Evolutionary conservation across 768 basidiomycete genomes (phyloP).

Genomic region (Hericium alpestre): DNA sequence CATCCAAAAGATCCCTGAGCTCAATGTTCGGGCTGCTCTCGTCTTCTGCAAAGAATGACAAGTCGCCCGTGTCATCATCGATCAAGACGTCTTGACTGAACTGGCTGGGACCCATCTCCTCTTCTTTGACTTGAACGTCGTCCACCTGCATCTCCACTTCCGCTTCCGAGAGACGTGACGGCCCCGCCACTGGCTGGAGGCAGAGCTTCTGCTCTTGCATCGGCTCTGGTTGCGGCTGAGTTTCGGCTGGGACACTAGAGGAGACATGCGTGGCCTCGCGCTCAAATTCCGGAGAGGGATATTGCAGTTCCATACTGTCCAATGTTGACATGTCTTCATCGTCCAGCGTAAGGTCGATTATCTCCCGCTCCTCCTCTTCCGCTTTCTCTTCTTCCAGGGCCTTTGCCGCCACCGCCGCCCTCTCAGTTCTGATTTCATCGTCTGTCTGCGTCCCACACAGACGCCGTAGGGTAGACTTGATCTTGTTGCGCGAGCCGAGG

Average conservation of each 20-base stretch:
- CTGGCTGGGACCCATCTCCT: neutral
- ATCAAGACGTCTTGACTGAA: neutral
- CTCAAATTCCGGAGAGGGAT: neutral
- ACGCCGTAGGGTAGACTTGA: neutral
- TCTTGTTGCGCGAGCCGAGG: slow-evolving; percentile 23
- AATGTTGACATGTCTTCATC: slow-evolving; percentile 28
- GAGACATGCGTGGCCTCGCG: slow-evolving; percentile 1
- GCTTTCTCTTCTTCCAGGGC: neutral
- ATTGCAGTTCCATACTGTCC: slow-evolving; percentile 15
- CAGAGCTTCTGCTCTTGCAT: no score
- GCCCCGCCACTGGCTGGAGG: neutral
- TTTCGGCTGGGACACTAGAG: neutral
- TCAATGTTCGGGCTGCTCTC: slow-evolving; percentile 25
- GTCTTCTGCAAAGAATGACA: slow-evolving; percentile 27
- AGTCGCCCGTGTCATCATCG: slow-evolving; percentile 3
- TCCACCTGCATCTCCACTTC: slow-evolving; percentile 4
- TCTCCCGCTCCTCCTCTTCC: slow-evolving; percentile 17
- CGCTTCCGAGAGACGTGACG: slow-evolving; percentile 3
- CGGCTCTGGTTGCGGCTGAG: neutral
- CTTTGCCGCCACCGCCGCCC: slow-evolving; percentile 6
- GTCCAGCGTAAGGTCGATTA: slow-evolving; percentile 27
- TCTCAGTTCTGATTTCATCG: neutral
- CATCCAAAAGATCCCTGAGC: slow-evolving; percentile 31
- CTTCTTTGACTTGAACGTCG: neutral
- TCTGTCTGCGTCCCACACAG: neutral